phyloP scores from a whole-genome alignment of 2,329 filamentous ascomycete genomes.

The Pseudogymnoascus sp. region DNA sequence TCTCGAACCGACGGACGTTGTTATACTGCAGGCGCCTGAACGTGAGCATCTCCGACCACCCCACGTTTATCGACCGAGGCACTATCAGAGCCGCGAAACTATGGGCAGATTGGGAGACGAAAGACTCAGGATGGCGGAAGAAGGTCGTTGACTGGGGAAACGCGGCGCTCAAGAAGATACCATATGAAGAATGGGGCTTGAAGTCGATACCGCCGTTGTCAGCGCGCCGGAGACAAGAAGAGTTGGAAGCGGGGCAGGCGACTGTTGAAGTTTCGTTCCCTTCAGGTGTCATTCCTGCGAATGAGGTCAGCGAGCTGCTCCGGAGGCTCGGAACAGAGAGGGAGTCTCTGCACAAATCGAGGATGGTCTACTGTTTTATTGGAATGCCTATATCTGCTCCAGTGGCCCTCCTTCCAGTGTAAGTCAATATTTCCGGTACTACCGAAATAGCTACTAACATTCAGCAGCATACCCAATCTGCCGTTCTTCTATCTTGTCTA shows the following conservation, averaged over 20 bases:
- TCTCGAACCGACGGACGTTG: conserved; percentile 83
- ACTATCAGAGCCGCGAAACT: conserved; percentile 64
- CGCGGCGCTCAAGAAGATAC: conserved; percentile 73
- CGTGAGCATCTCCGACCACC: conserved; percentile 43
- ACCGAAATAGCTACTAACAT: conserved; percentile 11
- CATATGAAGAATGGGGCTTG: conserved; percentile 95
- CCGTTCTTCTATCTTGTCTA: conserved; percentile 96
- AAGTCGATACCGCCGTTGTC: conserved; percentile 87
- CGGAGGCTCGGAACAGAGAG: conserved; percentile 68
- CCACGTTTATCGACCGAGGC: conserved; percentile 57
- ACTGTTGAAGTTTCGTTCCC: conserved; percentile 74
- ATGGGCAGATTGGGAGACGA: conserved; percentile 84
- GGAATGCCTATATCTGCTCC: conserved; percentile 79
- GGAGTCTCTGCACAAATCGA: conserved; percentile 66
- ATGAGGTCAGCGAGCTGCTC: conserved; percentile 58
- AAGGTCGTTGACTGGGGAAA: conserved; percentile 82
- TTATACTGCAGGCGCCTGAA: conserved; percentile 81
- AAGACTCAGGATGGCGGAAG: conserved; percentile 80
- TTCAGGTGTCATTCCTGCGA: conserved; percentile 54
- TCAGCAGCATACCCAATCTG: conserved; percentile 71
- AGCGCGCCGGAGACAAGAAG: conserved; percentile 52
- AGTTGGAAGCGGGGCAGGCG: conserved; percentile 55
- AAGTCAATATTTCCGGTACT: conserved; percentile 33
- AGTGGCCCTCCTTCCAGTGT: conserved; percentile 79
- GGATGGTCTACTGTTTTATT: conserved; percentile 71